Evolutionary conservation across 495 filamentous ascomycete species (phyloP).

Genomic region (Glutinoglossum americanum): DNA sequence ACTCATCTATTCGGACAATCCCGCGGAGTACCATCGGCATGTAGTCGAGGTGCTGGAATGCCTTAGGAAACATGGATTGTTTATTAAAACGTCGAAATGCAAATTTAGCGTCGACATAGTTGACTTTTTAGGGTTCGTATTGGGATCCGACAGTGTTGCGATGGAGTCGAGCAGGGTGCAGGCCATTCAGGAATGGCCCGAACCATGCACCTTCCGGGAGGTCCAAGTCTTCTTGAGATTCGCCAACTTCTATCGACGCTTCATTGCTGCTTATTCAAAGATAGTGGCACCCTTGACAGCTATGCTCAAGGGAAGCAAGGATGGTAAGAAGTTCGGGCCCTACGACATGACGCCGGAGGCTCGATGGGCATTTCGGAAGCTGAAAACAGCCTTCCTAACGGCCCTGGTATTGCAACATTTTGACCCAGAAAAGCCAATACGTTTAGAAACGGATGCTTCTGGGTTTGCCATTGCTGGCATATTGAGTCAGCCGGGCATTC

Average conservation of each 20-base stretch:
- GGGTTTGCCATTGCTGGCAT: conserved; percentile 8
- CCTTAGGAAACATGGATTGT: background rate
- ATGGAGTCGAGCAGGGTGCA: conserved; percentile 8
- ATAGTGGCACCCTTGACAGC: conserved; percentile 5
- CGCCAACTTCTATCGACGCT: conserved; percentile 11
- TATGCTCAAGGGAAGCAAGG: background rate
- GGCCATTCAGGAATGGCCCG: conserved; percentile 9
- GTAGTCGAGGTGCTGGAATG: background rate
- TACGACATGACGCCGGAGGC: background rate
- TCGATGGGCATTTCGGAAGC: conserved; percentile 1
- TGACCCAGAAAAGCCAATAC: conserved; percentile 5
- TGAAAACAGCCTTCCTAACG: conserved; percentile 1
- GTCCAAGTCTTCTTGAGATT: conserved; percentile 12
- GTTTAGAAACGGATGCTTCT: conserved; percentile 14
- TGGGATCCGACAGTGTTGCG: conserved; percentile 5
- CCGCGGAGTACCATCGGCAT: background rate
- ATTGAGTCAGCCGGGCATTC: conserved; percentile 2
- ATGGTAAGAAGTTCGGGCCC: background rate
- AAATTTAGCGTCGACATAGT: background rate
- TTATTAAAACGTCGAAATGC: background rate
- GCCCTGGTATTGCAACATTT: conserved; percentile 8
- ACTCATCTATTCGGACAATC: background rate
- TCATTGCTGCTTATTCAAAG: conserved; percentile 7
- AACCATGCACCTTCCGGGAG: conserved; percentile 5
- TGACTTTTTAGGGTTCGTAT: conserved; percentile 10